These are phyloP conservation scores for Metschnikowia hibisci DNA, from an alignment of 805 yeast species.

Conservation along the genomic window DNA sequence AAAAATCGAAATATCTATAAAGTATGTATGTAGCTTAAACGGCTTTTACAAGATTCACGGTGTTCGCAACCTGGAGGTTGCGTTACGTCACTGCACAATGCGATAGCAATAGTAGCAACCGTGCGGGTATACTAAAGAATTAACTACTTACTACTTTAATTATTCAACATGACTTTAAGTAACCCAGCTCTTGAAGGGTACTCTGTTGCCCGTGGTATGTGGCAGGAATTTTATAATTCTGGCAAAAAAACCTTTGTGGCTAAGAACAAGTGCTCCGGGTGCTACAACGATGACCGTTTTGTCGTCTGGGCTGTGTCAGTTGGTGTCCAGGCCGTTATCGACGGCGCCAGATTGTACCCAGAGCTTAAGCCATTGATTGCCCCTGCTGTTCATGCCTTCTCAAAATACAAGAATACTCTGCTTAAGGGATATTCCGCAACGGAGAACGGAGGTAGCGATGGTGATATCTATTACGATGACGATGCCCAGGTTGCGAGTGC, in stretches of 20 bases:
- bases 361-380: constrained; percentile 52
- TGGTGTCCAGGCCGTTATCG: constrained; percentile 63
- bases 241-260: constrained; percentile 37
- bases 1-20: neutral
- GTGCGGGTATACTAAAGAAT: neutral
- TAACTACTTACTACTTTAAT: neutral
- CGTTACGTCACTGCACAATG: constrained; percentile 1
- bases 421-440: constrained; percentile 63
- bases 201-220: constrained; percentile 34
- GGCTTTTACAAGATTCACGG: neutral
- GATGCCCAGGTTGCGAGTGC: constrained; percentile 73
- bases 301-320: constrained; percentile 70
- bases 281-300: constrained; percentile 48
- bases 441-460: constrained; percentile 53
- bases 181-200: constrained; percentile 37
- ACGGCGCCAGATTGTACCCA: constrained; percentile 52
- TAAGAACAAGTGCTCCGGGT: constrained; percentile 34
- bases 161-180: constrained; percentile 21
- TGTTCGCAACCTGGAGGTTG: neutral
- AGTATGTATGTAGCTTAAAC: neutral
- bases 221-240: constrained; percentile 42
- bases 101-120: constrained; percentile 3
- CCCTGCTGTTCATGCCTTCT: constrained; percentile 48
- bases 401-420: constrained; percentile 47
- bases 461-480: constrained; percentile 68